These are phyloP conservation scores for Paramecium tetraurelia DNA, from an alignment of 73 alveolate species.

Conservation along the genomic window DNA sequence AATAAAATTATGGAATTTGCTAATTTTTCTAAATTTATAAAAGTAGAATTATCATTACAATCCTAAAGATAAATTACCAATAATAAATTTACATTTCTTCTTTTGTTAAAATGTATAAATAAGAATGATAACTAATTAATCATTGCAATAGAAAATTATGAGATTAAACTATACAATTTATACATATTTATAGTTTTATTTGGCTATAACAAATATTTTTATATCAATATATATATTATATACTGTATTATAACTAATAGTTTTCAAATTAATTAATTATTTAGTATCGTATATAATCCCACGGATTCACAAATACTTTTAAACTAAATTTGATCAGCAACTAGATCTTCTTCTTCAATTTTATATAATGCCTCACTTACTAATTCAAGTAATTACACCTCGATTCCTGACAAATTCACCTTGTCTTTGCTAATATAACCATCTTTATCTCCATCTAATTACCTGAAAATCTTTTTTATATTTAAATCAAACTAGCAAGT, in stretches of 20 bases:
- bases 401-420: not conserved
- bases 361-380: not conserved
- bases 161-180: not conserved
- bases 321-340: not conserved
- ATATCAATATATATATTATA: not conserved
- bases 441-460: conserved; percentile 1
- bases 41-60: not conserved
- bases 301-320: not conserved
- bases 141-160: not conserved
- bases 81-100: too few relatives aligned
- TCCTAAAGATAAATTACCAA: too few relatives aligned
- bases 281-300: not conserved
- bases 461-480: not conserved
- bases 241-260: not conserved
- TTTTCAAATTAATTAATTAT: not conserved
- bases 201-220: not conserved
- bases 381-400: not conserved
- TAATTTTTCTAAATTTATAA: not conserved
- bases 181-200: too few relatives aligned
- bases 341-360: not conserved
- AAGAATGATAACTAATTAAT: too few relatives aligned
- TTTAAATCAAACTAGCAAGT: not conserved
- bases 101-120: not conserved
- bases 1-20: not conserved
- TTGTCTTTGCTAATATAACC: not conserved